These are phyloP conservation scores for Geranomyces michiganensis DNA, from an alignment of 192 early-diverging fungal genomes.

Conservation along the genomic window DNA sequence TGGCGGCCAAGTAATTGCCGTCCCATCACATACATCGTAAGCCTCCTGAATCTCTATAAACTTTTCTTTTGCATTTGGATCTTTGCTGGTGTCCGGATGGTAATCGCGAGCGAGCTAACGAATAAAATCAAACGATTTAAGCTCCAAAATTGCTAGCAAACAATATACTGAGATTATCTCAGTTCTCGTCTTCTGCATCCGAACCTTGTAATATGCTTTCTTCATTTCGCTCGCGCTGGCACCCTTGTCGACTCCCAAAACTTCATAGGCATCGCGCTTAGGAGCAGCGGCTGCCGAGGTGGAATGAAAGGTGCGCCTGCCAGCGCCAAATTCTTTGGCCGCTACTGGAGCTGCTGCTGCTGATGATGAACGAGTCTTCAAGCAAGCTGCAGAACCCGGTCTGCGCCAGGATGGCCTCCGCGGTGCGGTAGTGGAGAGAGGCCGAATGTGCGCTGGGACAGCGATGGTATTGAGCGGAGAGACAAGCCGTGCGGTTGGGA, in stretches of 20 bases:
- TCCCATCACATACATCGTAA: slow-evolving; percentile 67
- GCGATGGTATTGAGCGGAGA: too few relatives aligned
- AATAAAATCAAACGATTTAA: too few relatives aligned
- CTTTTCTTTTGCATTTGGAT: slow-evolving; percentile 86
- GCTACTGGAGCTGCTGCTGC: too few relatives aligned
- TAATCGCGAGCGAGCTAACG: slow-evolving; percentile 89
- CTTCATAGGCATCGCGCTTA: slow-evolving; percentile 81
- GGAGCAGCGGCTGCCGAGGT: neutral
- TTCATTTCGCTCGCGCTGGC: slow-evolving; percentile 89
- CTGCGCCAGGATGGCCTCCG: too few relatives aligned
- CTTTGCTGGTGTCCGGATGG: slow-evolving; percentile 98
- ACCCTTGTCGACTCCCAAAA: slow-evolving; percentile 80
- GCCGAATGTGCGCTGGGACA: too few relatives aligned
- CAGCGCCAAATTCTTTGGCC: too few relatives aligned
- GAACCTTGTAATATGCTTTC: slow-evolving; percentile 92
- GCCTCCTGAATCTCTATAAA: slow-evolving; percentile 98
- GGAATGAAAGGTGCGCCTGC: neutral
- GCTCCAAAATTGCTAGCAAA: too few relatives aligned
- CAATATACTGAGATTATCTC: neutral
- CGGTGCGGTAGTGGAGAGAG: too few relatives aligned
- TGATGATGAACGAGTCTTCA: too few relatives aligned
- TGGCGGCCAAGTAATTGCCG: neutral
- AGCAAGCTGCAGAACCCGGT: too few relatives aligned
- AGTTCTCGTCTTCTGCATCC: neutral
- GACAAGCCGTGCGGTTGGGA: too few relatives aligned